phyloP scores from a whole-genome alignment of 805 yeast species.

The Candida chilensis region DNA sequence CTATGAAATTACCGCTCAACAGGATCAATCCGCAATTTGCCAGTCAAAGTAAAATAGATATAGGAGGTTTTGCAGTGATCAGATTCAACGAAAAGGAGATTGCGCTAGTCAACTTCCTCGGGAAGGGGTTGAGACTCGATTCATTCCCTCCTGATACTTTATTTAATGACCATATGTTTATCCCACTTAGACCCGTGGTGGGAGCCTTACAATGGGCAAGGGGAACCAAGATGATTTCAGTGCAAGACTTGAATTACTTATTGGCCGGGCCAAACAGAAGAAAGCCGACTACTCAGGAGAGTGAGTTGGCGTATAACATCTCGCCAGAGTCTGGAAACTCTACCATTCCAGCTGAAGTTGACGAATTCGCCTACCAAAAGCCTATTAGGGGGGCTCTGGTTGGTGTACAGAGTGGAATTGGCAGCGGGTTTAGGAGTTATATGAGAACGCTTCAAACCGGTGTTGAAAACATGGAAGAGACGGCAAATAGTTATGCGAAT shows the following conservation, averaged over 20 bases:
- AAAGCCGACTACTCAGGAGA: slow-evolving; percentile 48
- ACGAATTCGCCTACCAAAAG: slow-evolving; percentile 27
- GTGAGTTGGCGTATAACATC: slow-evolving; percentile 38
- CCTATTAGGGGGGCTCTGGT: slow-evolving; percentile 27
- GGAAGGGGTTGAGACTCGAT: slow-evolving; percentile 20
- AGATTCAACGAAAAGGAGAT: slow-evolving; percentile 49
- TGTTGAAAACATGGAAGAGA: slow-evolving; percentile 42
- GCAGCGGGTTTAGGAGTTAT: slow-evolving; percentile 11
- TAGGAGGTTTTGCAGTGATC: slow-evolving; percentile 23
- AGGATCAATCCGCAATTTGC: slow-evolving; percentile 30
- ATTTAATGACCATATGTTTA: slow-evolving; percentile 57
- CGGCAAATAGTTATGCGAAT: slow-evolving; percentile 48
- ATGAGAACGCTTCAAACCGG: slow-evolving; percentile 42
- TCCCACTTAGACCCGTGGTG: slow-evolving; percentile 75
- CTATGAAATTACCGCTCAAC: slow-evolving; percentile 32
- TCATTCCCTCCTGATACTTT: slow-evolving; percentile 38
- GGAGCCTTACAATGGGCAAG: slow-evolving; percentile 81
- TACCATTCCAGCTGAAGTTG: slow-evolving; percentile 8
- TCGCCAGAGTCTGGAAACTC: slow-evolving; percentile 32
- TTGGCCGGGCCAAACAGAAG: slow-evolving; percentile 74
- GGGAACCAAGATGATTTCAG: slow-evolving; percentile 57
- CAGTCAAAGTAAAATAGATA: slow-evolving; percentile 30
- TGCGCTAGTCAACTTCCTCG: slow-evolving; percentile 39
- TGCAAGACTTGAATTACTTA: slow-evolving; percentile 52
- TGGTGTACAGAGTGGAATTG: slow-evolving; percentile 1